Base-by-base conservation (phyloP, 192 early-diverging fungal species). In the Coemansia sp. region DNA sequence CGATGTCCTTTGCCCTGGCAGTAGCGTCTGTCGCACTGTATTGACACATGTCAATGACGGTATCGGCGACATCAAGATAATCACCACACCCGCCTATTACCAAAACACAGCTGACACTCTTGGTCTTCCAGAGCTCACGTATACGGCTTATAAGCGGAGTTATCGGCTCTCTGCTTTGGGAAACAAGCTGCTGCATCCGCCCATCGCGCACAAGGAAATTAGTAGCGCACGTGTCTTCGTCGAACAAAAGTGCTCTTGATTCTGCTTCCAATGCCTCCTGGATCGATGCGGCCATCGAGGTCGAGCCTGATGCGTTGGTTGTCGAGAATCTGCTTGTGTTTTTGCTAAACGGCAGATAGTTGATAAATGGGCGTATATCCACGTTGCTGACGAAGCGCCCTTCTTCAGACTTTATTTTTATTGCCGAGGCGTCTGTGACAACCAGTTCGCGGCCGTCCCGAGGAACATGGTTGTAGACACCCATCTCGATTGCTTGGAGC, bases 201-300 rank as follows among this genome's bases (percentile, higher is more conserved):
- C 62, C 49, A 48, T 87, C 86, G 10, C 84, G 83, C 31, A 86
- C 73, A n/a, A 87, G 68, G 61, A 87, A 87, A 59, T 87, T 87
- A 11, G 85, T 87, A 17, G 86, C 86, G 22, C 85, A 86, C 2
- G 85, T 86, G 60, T 87, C 86, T 52, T 87, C 86, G 60, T 87
- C 86, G 56, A 85, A 80, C 25, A 86, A 52, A 8, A 87, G 60
- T 0, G 71, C 71, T 2, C 67, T 63, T 12, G 71, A 69, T 7
- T 74, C 75, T 1, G 73, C 64, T 61, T 86, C 83, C 30, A 85
- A 63, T 7, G 75, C 78, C 49, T 86, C 86, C 63, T 85, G 83
- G 17, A 87, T 84, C 8, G 73, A 77, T 6, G 86, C 86, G 0
- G 86, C 86, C 85, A 86, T 85, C 30, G 84, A 85, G 6, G 86